Conservation (phyloP, 768 basidiomycete species). For the Agaricus blazei region DNA sequence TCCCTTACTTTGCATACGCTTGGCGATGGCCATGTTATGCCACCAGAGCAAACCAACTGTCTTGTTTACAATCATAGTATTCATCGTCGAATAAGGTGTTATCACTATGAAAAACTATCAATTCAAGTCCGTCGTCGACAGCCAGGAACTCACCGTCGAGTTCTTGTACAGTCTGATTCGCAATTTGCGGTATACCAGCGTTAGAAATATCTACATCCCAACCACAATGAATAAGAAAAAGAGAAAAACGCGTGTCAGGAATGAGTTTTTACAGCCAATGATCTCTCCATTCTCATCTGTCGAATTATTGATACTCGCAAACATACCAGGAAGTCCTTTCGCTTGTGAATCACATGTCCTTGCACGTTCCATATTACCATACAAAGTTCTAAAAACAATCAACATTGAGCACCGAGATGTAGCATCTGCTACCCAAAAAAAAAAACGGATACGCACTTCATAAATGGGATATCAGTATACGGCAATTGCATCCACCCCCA, state of each 20-base stretch:
- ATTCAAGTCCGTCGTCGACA: neutral
- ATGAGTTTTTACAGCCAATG: constrained; percentile 14
- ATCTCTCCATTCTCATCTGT: constrained; percentile 19
- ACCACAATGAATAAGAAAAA: neutral
- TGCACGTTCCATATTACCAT: constrained; percentile 18
- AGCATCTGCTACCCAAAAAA: no score
- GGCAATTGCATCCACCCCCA: constrained; percentile 21
- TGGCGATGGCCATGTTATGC: constrained; percentile 18
- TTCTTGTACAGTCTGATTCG: constrained; percentile 19
- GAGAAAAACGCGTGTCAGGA: neutral
- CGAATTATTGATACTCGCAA: constrained; percentile 19
- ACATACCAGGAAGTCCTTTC: constrained; percentile 17
- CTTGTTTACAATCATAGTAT: constrained; percentile 18
- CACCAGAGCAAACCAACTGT: constrained; percentile 18
- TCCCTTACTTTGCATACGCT: constrained; percentile 18
- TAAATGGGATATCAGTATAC: constrained; percentile 17
- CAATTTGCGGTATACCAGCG: constrained; percentile 18
- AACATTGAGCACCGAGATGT: neutral
- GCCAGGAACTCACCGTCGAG: constrained; percentile 14
- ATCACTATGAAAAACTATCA: constrained; percentile 10
- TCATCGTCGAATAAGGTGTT: constrained; percentile 20
- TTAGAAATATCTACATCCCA: constrained; percentile 17
- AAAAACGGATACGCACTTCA: constrained; percentile 9
- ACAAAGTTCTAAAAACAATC: constrained; percentile 11
- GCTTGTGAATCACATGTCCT: constrained; percentile 18